Evolutionary conservation across 1,284 basidiomycete species (phyloP).

Genomic region (Tylopilus sp.): DNA sequence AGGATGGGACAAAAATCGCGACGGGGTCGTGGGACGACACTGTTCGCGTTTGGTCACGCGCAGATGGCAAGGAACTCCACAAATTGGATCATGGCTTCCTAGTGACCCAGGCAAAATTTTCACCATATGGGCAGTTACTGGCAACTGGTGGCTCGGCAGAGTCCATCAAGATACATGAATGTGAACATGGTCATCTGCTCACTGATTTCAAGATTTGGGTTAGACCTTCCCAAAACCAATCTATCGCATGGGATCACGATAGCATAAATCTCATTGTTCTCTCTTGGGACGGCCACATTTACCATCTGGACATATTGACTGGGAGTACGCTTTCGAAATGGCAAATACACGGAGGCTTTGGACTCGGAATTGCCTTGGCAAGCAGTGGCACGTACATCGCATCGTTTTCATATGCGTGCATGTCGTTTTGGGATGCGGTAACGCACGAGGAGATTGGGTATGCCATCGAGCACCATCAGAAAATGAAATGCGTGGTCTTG

Average conservation of each 20-base stretch:
- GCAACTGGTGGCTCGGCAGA: background rate
- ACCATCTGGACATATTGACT: background rate
- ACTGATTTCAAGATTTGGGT: conserved; percentile 1
- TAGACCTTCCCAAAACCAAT: background rate
- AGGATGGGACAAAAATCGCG: conserved; percentile 10
- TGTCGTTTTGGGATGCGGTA: no score
- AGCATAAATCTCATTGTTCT: background rate
- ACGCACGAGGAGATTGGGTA: no score
- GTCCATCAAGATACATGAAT: conserved; percentile 2
- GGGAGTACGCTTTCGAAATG: no score
- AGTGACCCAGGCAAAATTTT: background rate
- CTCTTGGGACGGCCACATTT: background rate
- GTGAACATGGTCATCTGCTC: background rate
- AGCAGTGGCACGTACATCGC: no score
- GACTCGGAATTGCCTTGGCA: no score
- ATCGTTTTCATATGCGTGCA: no score
- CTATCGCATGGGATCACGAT: conserved; percentile 1
- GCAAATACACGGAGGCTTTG: no score
- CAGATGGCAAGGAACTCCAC: background rate
- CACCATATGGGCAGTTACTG: background rate
- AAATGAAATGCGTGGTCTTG: no score
- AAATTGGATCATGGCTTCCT: no score
- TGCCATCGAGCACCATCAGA: no score
- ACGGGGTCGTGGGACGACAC: conserved; percentile 19
- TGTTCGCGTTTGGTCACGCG: background rate